These are phyloP conservation scores for Stygiomarasmius scandens DNA, from an alignment of 1,284 basidiomycete genomes.

Conservation along the genomic window DNA sequence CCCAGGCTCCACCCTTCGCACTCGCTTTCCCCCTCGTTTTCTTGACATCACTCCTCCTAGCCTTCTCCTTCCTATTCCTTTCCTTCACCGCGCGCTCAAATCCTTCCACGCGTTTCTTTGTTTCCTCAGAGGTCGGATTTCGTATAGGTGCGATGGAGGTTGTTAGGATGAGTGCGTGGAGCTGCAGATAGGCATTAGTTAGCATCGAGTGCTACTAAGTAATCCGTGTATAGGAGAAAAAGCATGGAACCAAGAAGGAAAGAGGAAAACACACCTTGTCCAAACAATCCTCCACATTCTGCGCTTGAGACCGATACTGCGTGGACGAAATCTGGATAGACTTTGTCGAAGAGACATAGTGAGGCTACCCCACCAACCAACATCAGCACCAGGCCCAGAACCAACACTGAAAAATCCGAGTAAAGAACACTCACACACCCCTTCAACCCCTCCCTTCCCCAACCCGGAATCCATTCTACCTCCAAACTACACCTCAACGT, in stretches of 20 bases:
- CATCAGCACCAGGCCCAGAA: not conserved
- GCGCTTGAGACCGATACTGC: conserved; percentile 69
- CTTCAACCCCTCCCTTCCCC: conserved; percentile 57
- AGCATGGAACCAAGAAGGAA: not conserved
- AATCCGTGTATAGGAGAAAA: conserved; percentile 14
- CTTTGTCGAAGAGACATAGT: conserved; percentile 66
- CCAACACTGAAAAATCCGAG: conserved; percentile 2
- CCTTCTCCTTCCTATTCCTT: conserved; percentile 53
- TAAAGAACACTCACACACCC: conserved; percentile 47
- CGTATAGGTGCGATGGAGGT: conserved; percentile 50
- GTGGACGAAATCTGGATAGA: conserved; percentile 71
- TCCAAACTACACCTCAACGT: conserved; percentile 59
- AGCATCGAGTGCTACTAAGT: too few species aligned
- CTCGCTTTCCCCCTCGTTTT: conserved; percentile 16
- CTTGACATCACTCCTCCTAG: conserved; percentile 47
- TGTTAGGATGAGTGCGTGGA: conserved; percentile 54
- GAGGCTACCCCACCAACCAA: conserved; percentile 44
- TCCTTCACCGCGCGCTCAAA: conserved; percentile 48
- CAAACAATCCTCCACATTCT: conserved; percentile 73
- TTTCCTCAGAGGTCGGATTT: conserved; percentile 58
- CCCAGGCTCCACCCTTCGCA: not conserved
- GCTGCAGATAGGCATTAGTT: conserved; percentile 35
- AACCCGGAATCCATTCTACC: conserved; percentile 67
- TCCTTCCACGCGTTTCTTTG: conserved; percentile 54
- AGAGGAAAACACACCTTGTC: conserved; percentile 53